A percentile compares a stretch with the other conserved stretches of the same genome.
Conservation (phyloP, 176 grass and related monocot genomes). For the Alloteropsis semialata region DNA sequence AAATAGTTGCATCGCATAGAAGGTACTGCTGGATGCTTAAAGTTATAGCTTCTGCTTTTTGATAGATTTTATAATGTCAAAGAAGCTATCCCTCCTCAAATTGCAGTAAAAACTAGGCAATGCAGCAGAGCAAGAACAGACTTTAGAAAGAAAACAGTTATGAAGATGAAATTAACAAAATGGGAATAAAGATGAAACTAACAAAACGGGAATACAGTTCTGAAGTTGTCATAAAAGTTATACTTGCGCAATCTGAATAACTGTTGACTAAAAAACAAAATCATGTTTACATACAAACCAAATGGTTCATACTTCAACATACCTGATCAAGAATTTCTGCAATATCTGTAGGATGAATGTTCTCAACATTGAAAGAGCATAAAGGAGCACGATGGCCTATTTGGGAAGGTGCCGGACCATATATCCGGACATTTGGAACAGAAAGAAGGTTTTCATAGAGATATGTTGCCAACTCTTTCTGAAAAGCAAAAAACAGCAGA, state of each 20-base stretch:
- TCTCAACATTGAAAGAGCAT: conserved; percentile 89
- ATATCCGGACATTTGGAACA: conserved; percentile 70
- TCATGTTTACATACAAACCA: not conserved
- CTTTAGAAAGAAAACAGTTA: not conserved
- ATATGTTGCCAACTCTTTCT: conserved; percentile 14
- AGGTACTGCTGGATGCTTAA: not conserved
- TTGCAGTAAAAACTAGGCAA: not conserved
- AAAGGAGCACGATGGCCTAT: conserved; percentile 53
- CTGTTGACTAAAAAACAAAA: not conserved
- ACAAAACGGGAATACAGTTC: too few species aligned
- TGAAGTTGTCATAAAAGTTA: not conserved
- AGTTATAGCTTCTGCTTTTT: not conserved
- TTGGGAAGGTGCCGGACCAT: conserved; percentile 68
- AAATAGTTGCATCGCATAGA: not conserved
- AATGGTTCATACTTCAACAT: conserved; percentile 22
- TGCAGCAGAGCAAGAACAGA: not conserved
- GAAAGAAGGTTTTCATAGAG: conserved; percentile 46
- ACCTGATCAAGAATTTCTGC: conserved; percentile 91
- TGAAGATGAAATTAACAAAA: too few species aligned
- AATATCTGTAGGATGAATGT: conserved; percentile 93
- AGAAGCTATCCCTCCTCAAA: not conserved
- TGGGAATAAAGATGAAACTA: too few species aligned
- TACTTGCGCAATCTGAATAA: not conserved
- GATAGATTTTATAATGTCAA: not conserved
- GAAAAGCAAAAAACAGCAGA: conserved; percentile 1